Evolutionary conservation across 1,284 basidiomycete species (phyloP).

Genomic region (Cutaneotrichosporon dermatis): DNA sequence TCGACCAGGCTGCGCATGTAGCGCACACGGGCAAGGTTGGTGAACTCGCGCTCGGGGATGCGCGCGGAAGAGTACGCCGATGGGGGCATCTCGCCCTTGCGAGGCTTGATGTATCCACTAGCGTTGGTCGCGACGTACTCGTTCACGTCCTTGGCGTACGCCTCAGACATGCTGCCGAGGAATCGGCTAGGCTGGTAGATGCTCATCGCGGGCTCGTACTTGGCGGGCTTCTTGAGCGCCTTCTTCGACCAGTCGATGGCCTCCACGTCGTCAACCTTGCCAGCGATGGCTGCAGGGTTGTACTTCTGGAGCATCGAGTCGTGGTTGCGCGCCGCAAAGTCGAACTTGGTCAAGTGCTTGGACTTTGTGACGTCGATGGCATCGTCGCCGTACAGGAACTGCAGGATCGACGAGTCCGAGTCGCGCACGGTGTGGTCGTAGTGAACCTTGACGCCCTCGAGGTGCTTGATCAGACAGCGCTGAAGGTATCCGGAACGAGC

Average conservation of each 20-base stretch:
- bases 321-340: conserved; percentile 88
- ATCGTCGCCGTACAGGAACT: conserved; percentile 98
- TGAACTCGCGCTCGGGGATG: conserved; percentile 60
- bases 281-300: conserved; percentile 60
- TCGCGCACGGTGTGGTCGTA: conserved; percentile 98
- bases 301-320: conserved; percentile 71
- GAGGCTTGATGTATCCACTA: conserved; percentile 65
- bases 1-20: conserved; percentile 92
- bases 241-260: conserved; percentile 83
- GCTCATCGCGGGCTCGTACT: conserved; percentile 70
- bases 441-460: conserved; percentile 92
- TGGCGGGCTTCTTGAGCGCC: conserved; percentile 67
- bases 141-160: conserved; percentile 76
- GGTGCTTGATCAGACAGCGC: conserved; percentile 96
- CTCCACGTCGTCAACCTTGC: conserved; percentile 62
- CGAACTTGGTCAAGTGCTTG: conserved; percentile 82
- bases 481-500: conserved; percentile 97
- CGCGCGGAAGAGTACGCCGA: conserved; percentile 34
- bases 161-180: conserved; percentile 89
- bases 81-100: conserved; percentile 47
- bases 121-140: conserved; percentile 78
- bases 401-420: conserved; percentile 85
- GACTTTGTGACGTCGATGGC: conserved; percentile 94
- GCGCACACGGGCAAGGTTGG: conserved; percentile 76
- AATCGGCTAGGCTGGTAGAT: conserved; percentile 72